These are phyloP conservation scores for Kokia cookei DNA, from an alignment of 441 rosid genomes.

Conservation along the genomic window DNA sequence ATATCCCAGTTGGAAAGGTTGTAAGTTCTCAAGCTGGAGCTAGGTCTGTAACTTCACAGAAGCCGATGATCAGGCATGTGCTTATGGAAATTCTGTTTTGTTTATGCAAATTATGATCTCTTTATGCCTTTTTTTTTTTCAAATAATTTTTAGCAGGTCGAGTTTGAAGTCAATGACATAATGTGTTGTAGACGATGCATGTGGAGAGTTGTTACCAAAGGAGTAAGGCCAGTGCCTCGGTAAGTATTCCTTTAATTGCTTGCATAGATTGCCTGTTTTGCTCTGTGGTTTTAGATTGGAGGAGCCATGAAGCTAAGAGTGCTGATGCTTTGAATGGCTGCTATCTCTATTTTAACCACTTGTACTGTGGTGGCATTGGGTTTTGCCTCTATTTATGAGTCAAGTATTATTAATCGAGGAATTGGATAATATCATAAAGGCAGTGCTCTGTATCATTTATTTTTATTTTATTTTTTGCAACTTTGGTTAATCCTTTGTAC, in stretches of 20 bases:
- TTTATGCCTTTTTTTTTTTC: conserved; percentile 29
- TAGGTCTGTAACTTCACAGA: conserved; percentile 69
- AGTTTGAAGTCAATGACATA: conserved; percentile 43
- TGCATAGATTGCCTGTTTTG: conserved; percentile 13
- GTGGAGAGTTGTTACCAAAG: neutral
- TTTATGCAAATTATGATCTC: conserved; percentile 31
- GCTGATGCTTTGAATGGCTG: conserved; percentile 7
- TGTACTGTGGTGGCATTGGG: neutral
- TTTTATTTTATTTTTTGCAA: neutral
- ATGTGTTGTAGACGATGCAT: conserved; percentile 8
- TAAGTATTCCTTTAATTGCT: conserved; percentile 25
- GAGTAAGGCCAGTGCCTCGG: conserved; percentile 19
- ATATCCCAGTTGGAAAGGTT: conserved; percentile 30
- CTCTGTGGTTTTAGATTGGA: neutral
- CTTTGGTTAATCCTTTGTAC: neutral
- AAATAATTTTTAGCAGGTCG: conserved; percentile 36
- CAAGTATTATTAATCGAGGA: neutral
- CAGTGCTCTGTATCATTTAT: neutral
- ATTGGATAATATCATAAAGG: neutral
- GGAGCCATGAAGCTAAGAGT: conserved; percentile 2
- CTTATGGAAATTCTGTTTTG: conserved; percentile 28
- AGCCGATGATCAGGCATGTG: conserved; percentile 55
- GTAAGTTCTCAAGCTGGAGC: conserved; percentile 45
- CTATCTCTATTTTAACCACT: neutral
- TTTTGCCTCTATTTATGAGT: neutral